A percentile compares a stretch with the other conserved stretches of the same genome.
phyloP scores from a whole-genome alignment of 2,329 filamentous ascomycete genomes.

The Colletotrichum plurivorum region DNA sequence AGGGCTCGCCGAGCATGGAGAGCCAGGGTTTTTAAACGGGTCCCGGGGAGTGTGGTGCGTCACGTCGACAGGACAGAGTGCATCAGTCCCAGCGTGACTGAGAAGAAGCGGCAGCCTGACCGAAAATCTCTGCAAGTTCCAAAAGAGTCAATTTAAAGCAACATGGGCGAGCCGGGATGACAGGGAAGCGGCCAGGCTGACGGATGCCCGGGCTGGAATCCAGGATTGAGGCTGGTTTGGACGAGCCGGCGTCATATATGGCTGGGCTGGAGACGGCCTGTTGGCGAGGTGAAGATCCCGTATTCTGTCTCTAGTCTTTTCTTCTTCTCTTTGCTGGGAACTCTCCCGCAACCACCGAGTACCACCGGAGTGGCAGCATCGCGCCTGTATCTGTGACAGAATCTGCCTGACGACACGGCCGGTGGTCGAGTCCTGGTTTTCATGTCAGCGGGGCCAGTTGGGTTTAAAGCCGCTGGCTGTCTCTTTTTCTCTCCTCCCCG shows the following conservation, averaged over 20 bases:
- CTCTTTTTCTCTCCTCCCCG: constrained; percentile 11
- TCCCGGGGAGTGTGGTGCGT: constrained; percentile 18
- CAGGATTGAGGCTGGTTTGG: constrained; percentile 10
- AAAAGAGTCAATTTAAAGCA: constrained; percentile 36
- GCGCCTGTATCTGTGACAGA: constrained; percentile 23
- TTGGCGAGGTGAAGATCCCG: neutral
- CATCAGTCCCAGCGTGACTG: constrained; percentile 3
- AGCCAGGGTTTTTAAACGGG: constrained; percentile 19
- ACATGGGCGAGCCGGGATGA: constrained; percentile 26
- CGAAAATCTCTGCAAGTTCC: constrained; percentile 28
- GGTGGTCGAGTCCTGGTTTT: constrained; percentile 1
- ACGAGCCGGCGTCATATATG: constrained; percentile 31
- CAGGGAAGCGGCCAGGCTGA: constrained; percentile 32
- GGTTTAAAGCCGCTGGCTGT: neutral
- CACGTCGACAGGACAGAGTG: constrained; percentile 20
- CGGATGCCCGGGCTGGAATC: constrained; percentile 10
- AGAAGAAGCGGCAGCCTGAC: constrained; percentile 4
- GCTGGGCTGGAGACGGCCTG: constrained; percentile 23
- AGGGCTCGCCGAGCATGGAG: constrained; percentile 13
- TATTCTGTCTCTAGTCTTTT: constrained; percentile 2
- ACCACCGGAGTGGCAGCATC: constrained; percentile 1
- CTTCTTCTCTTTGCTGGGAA: constrained; percentile 15
- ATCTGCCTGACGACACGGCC: constrained; percentile 13
- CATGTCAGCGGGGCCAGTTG: constrained; percentile 9
- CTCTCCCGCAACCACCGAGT: constrained; percentile 8